These are phyloP conservation scores for Phytopythium sindhum DNA, from an alignment of 352 stramenopile species.

Conservation along the genomic window DNA sequence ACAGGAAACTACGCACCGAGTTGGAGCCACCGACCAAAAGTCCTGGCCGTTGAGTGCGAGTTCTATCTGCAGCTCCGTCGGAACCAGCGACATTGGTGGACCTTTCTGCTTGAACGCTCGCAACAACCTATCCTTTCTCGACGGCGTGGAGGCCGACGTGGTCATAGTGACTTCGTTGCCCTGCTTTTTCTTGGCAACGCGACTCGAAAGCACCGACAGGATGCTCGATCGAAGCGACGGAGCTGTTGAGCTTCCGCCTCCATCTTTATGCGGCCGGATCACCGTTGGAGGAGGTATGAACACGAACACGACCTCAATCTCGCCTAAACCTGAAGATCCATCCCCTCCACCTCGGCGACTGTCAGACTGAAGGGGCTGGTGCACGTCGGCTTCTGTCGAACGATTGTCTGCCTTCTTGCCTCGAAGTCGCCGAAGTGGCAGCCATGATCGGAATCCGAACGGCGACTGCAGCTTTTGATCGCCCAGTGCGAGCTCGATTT, in stretches of 20 bases:
- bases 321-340: slow-evolving; percentile 23
- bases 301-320: slow-evolving; percentile 48
- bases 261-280: not conserved
- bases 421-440: slow-evolving; percentile 38
- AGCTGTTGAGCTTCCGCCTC: not conserved
- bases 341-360: not conserved
- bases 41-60: slow-evolving; percentile 66
- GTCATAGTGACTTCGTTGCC: slow-evolving; percentile 3
- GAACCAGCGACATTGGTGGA: slow-evolving; percentile 24
- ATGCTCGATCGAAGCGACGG: slow-evolving; percentile 38
- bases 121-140: slow-evolving; percentile 48
- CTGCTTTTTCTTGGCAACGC: slow-evolving; percentile 11
- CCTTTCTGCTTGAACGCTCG: slow-evolving; percentile 39
- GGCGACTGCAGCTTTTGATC: slow-evolving; percentile 12
- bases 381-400: not conserved
- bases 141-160: slow-evolving; percentile 1
- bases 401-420: slow-evolving; percentile 13
- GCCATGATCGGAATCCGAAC: slow-evolving; percentile 47
- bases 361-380: not conserved
- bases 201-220: slow-evolving; percentile 43
- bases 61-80: slow-evolving; percentile 50
- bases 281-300: slow-evolving; percentile 26
- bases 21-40: slow-evolving; percentile 47
- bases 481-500: slow-evolving; percentile 43
- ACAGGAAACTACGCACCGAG: slow-evolving; percentile 4